Evolutionary conservation across 768 basidiomycete species (phyloP).

Genomic region (Pleurotus platypus): DNA sequence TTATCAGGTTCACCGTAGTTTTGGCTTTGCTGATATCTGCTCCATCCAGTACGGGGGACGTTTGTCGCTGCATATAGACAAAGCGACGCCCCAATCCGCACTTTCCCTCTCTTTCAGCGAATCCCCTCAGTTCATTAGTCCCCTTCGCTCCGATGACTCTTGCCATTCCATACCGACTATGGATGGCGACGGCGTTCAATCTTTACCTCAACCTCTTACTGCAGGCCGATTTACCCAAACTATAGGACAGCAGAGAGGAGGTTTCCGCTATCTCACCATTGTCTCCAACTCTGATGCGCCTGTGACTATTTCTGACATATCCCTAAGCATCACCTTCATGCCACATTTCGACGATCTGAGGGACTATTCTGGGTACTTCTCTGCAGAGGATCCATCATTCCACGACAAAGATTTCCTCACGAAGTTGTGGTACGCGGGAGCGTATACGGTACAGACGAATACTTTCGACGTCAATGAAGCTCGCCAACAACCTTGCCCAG

Average conservation of each 20-base stretch:
- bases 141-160: slow-evolving; percentile 38
- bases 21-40: neutral
- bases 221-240: slow-evolving; percentile 30
- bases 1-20: neutral
- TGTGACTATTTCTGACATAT: slow-evolving; percentile 39
- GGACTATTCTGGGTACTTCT: slow-evolving; percentile 48
- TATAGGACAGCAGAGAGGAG: slow-evolving; percentile 37
- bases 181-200: slow-evolving; percentile 31
- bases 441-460: slow-evolving; percentile 52
- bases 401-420: slow-evolving; percentile 43
- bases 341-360: slow-evolving; percentile 44
- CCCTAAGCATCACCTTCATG: slow-evolving; percentile 42
- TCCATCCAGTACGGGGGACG: slow-evolving; percentile 27
- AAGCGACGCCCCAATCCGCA: slow-evolving; percentile 23
- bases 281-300: slow-evolving; percentile 31
- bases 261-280: slow-evolving; percentile 45
- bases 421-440: slow-evolving; percentile 53
- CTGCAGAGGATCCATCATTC: slow-evolving; percentile 33
- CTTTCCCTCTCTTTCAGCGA: slow-evolving; percentile 49
- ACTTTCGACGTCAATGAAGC: slow-evolving; percentile 35
- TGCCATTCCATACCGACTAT: slow-evolving; percentile 19
- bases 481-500: slow-evolving; percentile 27
- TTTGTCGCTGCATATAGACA: slow-evolving; percentile 24
- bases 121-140: slow-evolving; percentile 43
- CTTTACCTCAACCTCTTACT: slow-evolving; percentile 23